These are phyloP conservation scores for Amorphotheca resinae DNA, from an alignment of 495 filamentous ascomycete genomes.

Conservation along the genomic window DNA sequence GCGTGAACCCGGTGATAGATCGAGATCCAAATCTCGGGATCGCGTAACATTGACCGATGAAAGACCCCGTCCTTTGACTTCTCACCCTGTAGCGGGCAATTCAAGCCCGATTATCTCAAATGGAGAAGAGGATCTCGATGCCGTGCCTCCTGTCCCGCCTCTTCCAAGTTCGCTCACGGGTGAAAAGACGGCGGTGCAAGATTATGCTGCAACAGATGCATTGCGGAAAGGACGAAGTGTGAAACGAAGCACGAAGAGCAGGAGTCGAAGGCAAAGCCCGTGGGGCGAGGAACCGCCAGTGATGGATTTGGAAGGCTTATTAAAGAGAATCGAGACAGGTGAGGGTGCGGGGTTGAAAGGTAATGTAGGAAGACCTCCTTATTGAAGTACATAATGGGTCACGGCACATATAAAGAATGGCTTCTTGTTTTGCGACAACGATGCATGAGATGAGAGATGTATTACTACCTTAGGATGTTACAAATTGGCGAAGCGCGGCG, in stretches of 20 bases:
- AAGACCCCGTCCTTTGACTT: conserved; percentile 33
- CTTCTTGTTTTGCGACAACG: no score
- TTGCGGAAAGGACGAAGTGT: conserved; percentile 11
- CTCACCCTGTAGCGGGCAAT: conserved; percentile 23
- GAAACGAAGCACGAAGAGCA: conserved; percentile 6
- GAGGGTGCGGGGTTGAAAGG: conserved; percentile 10
- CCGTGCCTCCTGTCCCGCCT: conserved; percentile 17
- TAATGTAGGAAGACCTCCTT: conserved; percentile 18
- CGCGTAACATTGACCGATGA: conserved; percentile 17
- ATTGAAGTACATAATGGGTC: no score
- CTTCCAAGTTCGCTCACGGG: conserved; percentile 14
- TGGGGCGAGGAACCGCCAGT: conserved; percentile 11
- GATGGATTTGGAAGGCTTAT: conserved; percentile 17
- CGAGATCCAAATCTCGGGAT: conserved; percentile 27
- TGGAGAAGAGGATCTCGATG: conserved; percentile 14
- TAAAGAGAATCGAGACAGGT: conserved; percentile 17
- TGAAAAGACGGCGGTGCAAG: conserved; percentile 19
- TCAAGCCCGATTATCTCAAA: conserved; percentile 9
- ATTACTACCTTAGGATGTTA: no score
- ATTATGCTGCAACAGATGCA: conserved; percentile 17
- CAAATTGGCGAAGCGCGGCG: no score
- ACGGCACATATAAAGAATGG: no score
- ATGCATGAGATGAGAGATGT: no score
- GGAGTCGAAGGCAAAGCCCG: not conserved
- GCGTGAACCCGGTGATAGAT: conserved; percentile 7